Base-by-base conservation (phyloP, 768 basidiomycete species). In the Agaricus subrufescens region DNA sequence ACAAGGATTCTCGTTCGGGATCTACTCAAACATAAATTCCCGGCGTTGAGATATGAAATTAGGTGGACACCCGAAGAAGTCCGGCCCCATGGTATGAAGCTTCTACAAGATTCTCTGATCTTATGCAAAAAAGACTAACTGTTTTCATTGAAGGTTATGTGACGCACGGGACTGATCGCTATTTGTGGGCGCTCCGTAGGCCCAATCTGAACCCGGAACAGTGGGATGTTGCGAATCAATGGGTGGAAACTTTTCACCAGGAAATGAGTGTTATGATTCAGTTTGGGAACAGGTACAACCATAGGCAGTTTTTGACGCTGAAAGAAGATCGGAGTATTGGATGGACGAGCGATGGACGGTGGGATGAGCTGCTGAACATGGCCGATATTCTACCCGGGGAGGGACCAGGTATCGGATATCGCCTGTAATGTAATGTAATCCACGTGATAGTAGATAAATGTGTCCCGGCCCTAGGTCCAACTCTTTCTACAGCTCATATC, bases 31-130 rank as follows among this genome's bases (percentile, higher is more conserved):
- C 76, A 73, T 1, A 78, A 74, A 1, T 89, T 85, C 64, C 87
- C 87, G 0, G 76, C 88, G 0, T 65, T 87, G 55, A 75, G 89
- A 54, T 91, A 91, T 63, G 72, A 78, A 60, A 85, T 91, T 51
- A 72, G 79, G 31, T 89, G 86, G 85, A 81, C 83, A 0, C 86
- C 88, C 0, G 82, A 84, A 63, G 78, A 84, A 50, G 61, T 73
- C 46, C 77, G 83, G 7, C 72, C 77, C 1, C 68, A 76, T 62
- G 87, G 87, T 83, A 63, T 60, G 74, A 53, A 31, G 3, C 15
- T 34, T 38, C 31, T 31, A 19, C 19, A 11, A 19, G 30, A 3
- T 50, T 39, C 26, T 12, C 27, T 34, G 38, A 52, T 37, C 31
- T 44, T 23, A 34, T 38, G 23, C 1, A 2, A 23, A 10, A 23